Evolutionary conservation across 73 alveolate species (phyloP).

Genomic region (Tetrahymena thermophila): DNA sequence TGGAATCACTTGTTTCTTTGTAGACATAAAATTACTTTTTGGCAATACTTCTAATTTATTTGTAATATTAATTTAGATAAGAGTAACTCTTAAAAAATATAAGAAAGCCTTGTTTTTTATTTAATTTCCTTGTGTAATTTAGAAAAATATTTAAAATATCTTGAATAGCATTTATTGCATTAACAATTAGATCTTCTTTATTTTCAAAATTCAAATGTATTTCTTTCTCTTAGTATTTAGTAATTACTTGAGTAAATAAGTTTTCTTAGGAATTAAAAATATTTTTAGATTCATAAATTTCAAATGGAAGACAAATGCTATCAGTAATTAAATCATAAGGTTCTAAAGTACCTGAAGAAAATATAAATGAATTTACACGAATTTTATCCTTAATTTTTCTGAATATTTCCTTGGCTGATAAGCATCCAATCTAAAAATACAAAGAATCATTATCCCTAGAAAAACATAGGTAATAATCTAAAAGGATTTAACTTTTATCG

Average conservation of each 20-base stretch:
- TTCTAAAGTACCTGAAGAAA: conserved; percentile 90
- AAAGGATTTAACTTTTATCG: neutral
- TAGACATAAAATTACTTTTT: neutral
- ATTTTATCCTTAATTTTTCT: neutral
- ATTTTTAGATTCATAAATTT: neutral
- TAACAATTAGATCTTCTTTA: neutral
- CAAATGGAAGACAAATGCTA: neutral
- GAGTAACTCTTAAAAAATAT: neutral
- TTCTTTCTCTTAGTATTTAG: neutral
- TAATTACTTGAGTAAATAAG: neutral
- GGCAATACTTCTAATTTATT: neutral
- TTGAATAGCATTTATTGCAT: neutral
- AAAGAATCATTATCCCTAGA: neutral
- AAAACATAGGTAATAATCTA: neutral
- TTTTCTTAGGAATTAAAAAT: neutral
- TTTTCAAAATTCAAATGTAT: neutral
- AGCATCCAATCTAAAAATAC: neutral
- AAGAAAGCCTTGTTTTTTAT: neutral
- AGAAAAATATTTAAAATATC: neutral
- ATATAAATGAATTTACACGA: conserved; percentile 41
- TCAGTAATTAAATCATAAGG: conserved; percentile 62
- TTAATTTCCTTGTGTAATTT: neutral
- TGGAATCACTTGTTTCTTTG: neutral
- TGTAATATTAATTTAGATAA: neutral
- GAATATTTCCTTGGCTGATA: neutral